A percentile compares a stretch with the other conserved stretches of the same genome.
Evolutionary conservation across 306 rosid genomes (phyloP).

Genomic region (Malus sylvestris): DNA sequence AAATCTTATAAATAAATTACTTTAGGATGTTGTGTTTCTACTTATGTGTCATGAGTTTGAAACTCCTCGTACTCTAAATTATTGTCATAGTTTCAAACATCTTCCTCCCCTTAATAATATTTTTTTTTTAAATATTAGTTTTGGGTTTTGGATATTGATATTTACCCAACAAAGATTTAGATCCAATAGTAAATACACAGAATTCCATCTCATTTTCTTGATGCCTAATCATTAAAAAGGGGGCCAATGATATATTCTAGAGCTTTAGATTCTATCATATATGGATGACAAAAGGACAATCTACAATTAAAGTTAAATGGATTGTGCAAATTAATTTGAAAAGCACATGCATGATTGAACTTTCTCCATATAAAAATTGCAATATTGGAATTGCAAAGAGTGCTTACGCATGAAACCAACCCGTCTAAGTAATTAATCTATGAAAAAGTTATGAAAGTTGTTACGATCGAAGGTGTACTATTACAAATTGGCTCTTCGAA

Average conservation of each 20-base stretch:
- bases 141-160: background rate
- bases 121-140: background rate
- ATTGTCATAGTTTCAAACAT: too few relatives aligned
- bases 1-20: too few relatives aligned
- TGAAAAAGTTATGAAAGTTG: conserved; percentile 13
- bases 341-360: background rate
- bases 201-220: background rate
- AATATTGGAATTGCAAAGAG: background rate
- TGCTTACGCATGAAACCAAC: background rate
- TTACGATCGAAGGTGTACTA: conserved; percentile 9
- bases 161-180: background rate
- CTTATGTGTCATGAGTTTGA: too few relatives aligned
- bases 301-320: background rate
- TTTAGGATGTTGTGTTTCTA: too few relatives aligned
- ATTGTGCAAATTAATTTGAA: background rate
- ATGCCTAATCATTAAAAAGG: background rate
- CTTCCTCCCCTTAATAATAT: too few relatives aligned
- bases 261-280: background rate
- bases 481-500: conserved; percentile 9
- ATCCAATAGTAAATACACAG: background rate
- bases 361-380: conserved; percentile 15
- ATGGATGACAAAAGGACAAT: background rate
- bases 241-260: background rate
- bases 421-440: conserved; percentile 7
- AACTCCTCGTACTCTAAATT: too few relatives aligned